A percentile compares a stretch with the other conserved stretches of the same genome.
Evolutionary conservation across 2,329 filamentous ascomycete species (phyloP).

Genomic region (Tolypocladium amazonense): DNA sequence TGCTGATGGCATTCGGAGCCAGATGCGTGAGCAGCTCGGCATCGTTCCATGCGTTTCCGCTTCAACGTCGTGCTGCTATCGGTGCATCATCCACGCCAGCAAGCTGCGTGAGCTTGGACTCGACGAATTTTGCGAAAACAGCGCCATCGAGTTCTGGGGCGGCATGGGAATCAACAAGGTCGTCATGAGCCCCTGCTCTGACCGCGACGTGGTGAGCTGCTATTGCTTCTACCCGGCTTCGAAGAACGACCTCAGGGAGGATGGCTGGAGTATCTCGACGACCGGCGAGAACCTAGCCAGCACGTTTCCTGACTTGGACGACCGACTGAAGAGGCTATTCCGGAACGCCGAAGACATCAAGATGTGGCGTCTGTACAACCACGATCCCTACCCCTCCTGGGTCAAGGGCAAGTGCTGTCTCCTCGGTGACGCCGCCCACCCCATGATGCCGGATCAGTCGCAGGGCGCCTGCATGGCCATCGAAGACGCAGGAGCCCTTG

Average conservation of each 20-base stretch:
- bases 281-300: conserved; percentile 43
- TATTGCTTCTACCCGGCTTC: conserved; percentile 56
- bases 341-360: conserved; percentile 48
- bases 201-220: conserved; percentile 47
- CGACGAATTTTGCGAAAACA: conserved; percentile 43
- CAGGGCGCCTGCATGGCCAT: conserved; percentile 58
- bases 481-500: conserved; percentile 50
- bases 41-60: conserved; percentile 41
- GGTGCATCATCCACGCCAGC: conserved; percentile 46
- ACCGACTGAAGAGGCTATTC: conserved; percentile 40
- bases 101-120: conserved; percentile 43
- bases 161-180: conserved; percentile 53
- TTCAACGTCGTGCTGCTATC: conserved; percentile 46
- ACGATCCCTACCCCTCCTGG: conserved; percentile 40
- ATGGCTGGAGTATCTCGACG: conserved; percentile 42
- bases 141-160: conserved; percentile 55
- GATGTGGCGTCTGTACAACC: conserved; percentile 43
- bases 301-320: conserved; percentile 46
- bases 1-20: conserved; percentile 52
- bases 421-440: conserved; percentile 54
- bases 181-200: conserved; percentile 54
- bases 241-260: conserved; percentile 43
- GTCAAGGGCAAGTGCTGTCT: conserved; percentile 36
- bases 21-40: conserved; percentile 43
- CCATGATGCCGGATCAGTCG: conserved; percentile 57